These are phyloP conservation scores for Phytomonas francai DNA, from an alignment of 208 protist genomes.

Conservation along the genomic window DNA sequence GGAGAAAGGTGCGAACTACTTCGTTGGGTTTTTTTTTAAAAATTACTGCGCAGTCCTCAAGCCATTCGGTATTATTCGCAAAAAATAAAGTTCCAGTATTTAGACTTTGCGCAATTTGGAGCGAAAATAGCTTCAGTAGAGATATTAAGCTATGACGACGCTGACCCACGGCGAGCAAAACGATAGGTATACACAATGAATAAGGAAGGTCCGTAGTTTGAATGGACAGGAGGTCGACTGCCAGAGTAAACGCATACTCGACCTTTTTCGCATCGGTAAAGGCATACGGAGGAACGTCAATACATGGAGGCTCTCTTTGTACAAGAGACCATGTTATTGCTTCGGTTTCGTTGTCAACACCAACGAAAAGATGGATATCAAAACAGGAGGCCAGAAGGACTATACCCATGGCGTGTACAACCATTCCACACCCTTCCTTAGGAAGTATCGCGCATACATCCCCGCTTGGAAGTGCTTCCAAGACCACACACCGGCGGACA, in stretches of 20 bases:
- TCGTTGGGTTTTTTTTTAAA: conserved; percentile 3
- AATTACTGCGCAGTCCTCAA: conserved; percentile 23
- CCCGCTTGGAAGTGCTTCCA: conserved; percentile 41
- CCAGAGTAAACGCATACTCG: conserved; percentile 47
- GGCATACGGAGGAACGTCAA: conserved; percentile 26
- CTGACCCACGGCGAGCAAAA: conserved; percentile 29
- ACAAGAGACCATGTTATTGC: conserved; percentile 19
- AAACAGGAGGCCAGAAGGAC: conserved; percentile 64
- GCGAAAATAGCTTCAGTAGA: conserved; percentile 42
- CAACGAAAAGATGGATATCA: conserved; percentile 39
- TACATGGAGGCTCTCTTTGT: conserved; percentile 1
- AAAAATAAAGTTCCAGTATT: conserved; percentile 23
- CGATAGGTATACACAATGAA: conserved; percentile 30
- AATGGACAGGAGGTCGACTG: conserved; percentile 60
- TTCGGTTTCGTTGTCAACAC: conserved; percentile 12
- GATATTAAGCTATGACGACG: conserved; percentile 40
- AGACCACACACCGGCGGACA: conserved; percentile 41
- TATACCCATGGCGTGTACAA: conserved; percentile 45
- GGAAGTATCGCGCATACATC: conserved; percentile 31
- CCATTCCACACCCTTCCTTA: conserved; percentile 17
- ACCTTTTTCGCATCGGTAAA: conserved; percentile 35
- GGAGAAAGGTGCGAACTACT: conserved; percentile 4
- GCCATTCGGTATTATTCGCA: conserved; percentile 25
- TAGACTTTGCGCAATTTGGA: conserved; percentile 22
- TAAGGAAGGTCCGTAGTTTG: conserved; percentile 23